Evolutionary conservation across 306 rosid species (phyloP), one percentile per base, ranked within the genome.

Genomic region (Fragaria nilgerrensis): DNA sequence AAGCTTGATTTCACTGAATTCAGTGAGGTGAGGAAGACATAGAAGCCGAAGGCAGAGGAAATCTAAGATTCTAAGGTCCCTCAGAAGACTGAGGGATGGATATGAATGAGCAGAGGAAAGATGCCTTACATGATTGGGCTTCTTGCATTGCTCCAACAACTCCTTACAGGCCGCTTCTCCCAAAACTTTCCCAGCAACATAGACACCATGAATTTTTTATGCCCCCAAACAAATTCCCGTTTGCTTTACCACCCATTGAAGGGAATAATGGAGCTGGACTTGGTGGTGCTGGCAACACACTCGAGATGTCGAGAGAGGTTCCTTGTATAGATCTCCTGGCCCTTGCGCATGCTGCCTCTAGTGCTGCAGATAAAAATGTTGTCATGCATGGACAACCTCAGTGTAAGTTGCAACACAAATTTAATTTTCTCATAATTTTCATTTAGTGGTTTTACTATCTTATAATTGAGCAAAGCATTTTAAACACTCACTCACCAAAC

Each of bases 91-190:
- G 22, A 47, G 78, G 78, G 78, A 62, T 75, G 32, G 78, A 48
- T 32, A 45, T 75, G 61, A 53, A 53, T 19, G 71, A 47, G 13
- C 61, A 75, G 47, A 52, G 71, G 29, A 27, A 64, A 19, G 47
- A 34, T 55, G n/a, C 14, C 76, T 73, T 52, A n/a, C 76, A 52
- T 37, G 76, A 75, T 29, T 52, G 45, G 48, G 20, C 32, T 12
- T 62, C 71, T 29, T 62, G 58, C 34, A 9, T 20, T 66, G 47
- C 47, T 37, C 71, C 78, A 29, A n/a, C 70, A 19, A 62, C 71
- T 20, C 71, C 78, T 29, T 75, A 62, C 71, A 75, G 71, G 78
- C 78, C 61, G 29, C 29, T 62, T 47, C 48, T 63, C 23, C 34
- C 71, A 4, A 44, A 32, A 45, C 45, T 1, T 44, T 19, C 14